Evolutionary conservation across 768 basidiomycete genomes (phyloP).

Genomic region (Lactarius deliciosus): DNA sequence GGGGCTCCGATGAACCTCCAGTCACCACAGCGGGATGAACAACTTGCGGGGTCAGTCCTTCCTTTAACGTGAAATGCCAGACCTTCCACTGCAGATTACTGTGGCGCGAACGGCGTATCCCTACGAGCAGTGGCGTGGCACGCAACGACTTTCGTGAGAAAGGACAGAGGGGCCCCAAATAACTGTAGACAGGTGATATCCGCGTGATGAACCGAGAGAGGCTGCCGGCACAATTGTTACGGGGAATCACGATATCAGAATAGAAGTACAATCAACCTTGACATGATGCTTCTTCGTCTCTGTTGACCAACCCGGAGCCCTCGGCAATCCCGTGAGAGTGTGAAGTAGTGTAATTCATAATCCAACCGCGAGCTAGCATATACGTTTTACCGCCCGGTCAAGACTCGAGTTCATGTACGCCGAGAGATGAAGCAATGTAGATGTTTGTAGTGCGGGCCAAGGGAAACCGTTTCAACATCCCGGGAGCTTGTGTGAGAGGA

Average conservation of each 20-base stretch:
- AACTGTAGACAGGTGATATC: conserved; percentile 2
- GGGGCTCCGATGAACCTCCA: conserved; percentile 12
- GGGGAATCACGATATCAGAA: conserved; percentile 9
- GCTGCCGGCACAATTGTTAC: conserved; percentile 7
- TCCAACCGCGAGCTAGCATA: not conserved
- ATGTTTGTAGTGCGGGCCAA: not conserved
- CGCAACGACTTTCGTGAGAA: conserved; percentile 24
- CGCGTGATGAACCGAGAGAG: conserved; percentile 1
- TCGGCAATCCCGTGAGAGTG: conserved; percentile 18
- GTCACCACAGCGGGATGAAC: conserved; percentile 4
- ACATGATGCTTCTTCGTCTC: conserved; percentile 8
- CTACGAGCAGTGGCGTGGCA: conserved; percentile 21
- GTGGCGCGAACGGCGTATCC: conserved; percentile 23
- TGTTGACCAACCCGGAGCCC: not conserved
- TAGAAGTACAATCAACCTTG: conserved; percentile 12
- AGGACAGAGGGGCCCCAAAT: conserved; percentile 1
- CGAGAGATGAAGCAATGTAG: not conserved
- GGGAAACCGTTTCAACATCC: not conserved
- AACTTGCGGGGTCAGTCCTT: conserved; percentile 3
- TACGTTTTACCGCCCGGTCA: not conserved
- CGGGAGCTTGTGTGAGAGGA: not conserved
- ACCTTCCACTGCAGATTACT: conserved; percentile 8
- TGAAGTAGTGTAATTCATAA: not conserved
- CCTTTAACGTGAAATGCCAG: not conserved
- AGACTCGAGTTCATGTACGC: not conserved